Evolutionary conservation across 306 rosid genomes (phyloP).

Genomic region (Glycine soja): DNA sequence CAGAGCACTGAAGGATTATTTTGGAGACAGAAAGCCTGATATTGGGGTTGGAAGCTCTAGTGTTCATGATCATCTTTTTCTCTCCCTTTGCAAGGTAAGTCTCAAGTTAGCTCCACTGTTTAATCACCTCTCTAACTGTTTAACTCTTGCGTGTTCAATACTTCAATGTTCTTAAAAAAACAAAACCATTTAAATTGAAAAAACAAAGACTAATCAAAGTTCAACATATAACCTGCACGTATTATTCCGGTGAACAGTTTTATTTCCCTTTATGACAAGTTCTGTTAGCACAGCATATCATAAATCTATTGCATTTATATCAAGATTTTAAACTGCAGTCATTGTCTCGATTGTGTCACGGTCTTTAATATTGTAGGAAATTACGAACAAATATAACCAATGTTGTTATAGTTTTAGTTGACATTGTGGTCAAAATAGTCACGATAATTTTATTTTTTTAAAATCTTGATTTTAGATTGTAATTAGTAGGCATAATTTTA

Average conservation of each 20-base stretch:
- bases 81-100: slow-evolving; percentile 84
- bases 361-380: no score
- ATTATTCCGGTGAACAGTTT: not conserved
- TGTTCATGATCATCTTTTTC: slow-evolving; percentile 67
- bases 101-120: slow-evolving; percentile 2
- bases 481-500: not conserved
- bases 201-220: not conserved
- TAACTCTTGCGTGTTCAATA: not conserved
- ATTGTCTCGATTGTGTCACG: not conserved
- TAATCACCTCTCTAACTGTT: not conserved
- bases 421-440: no score
- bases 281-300: not conserved
- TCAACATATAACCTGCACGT: not conserved
- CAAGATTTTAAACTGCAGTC: not conserved
- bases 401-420: no score
- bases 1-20: slow-evolving; percentile 67
- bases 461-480: no score
- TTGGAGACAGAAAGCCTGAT: slow-evolving; percentile 77
- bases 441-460: no score
- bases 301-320: not conserved
- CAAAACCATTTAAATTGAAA: not conserved
- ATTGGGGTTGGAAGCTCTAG: slow-evolving; percentile 74
- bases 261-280: not conserved
- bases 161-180: not conserved
- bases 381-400: not conserved